phyloP scores from a whole-genome alignment of 306 rosid species.

The Amphicarpaea edgeworthii region DNA sequence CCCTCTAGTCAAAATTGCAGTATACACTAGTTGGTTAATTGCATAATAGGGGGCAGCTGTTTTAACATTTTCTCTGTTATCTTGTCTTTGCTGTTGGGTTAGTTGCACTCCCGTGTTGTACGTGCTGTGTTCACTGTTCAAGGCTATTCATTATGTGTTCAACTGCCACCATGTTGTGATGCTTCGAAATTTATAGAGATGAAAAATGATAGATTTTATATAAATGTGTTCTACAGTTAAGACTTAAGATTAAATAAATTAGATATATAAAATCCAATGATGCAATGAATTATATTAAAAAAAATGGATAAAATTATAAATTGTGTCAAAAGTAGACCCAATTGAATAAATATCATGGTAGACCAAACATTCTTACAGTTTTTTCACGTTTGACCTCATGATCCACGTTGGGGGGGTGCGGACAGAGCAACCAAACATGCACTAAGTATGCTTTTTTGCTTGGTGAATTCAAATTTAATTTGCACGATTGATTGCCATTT shows the following conservation, averaged over 20 bases:
- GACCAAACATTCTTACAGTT: no score
- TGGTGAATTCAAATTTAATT: not conserved
- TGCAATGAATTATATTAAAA: not conserved
- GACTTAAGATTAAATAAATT: no score
- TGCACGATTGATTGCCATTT: not conserved
- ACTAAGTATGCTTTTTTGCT: not conserved
- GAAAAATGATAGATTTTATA: not conserved
- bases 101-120: not conserved
- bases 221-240: not conserved
- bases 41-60: not conserved
- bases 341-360: not conserved
- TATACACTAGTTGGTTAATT: not conserved
- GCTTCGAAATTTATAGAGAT: not conserved
- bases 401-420: no score
- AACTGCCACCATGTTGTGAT: not conserved
- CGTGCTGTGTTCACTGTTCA: not conserved
- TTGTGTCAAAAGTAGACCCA: not conserved
- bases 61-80: not conserved
- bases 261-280: not conserved
- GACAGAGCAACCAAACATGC: no score
- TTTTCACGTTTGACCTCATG: no score
- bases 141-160: not conserved
- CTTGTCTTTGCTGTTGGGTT: not conserved
- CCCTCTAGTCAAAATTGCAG: not conserved
- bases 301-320: not conserved